These are phyloP conservation scores for Daldinia concentrica DNA, from an alignment of 495 filamentous ascomycete species.

Conservation along the genomic window DNA sequence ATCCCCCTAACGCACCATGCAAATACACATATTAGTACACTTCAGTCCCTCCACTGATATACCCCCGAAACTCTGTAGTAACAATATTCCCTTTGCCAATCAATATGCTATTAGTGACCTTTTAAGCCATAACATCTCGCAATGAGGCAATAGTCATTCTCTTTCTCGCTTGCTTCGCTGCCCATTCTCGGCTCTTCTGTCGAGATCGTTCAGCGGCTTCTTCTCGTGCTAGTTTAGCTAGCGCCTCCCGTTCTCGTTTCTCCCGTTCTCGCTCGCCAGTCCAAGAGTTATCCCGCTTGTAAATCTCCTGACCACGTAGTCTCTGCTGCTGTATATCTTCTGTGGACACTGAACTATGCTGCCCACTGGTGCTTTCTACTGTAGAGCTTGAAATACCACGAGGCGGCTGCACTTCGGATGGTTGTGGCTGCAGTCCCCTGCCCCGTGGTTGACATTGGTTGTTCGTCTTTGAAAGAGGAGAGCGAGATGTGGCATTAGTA, in stretches of 20 bases:
- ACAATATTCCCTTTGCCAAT: not conserved
- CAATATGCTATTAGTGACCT: not conserved
- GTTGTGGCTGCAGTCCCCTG: conserved; percentile 32
- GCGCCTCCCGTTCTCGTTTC: conserved; percentile 64
- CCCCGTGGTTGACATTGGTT: conserved; percentile 40
- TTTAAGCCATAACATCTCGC: conserved; percentile 25
- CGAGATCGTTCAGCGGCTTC: conserved; percentile 73
- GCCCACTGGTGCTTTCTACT: conserved; percentile 49
- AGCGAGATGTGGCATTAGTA: conserved; percentile 15
- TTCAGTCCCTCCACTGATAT: conserved; percentile 11
- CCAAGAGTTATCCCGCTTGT: conserved; percentile 63
- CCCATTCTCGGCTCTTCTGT: conserved; percentile 72
- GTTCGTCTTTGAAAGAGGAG: conserved; percentile 39
- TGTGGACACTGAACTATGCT: conserved; percentile 57
- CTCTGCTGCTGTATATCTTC: conserved; percentile 62
- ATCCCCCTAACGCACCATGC: conserved; percentile 26
- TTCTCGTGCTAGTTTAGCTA: conserved; percentile 65
- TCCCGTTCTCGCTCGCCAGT: conserved; percentile 60
- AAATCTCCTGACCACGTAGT: conserved; percentile 68
- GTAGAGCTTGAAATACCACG: conserved; percentile 51
- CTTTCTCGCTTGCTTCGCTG: conserved; percentile 65
- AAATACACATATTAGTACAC: conserved; percentile 33
- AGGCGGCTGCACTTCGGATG: conserved; percentile 38
- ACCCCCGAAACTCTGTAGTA: not conserved
- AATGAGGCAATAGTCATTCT: conserved; percentile 34